phyloP scores from a whole-genome alignment of 192 early-diverging fungal species.

The Coemansia sp. region DNA sequence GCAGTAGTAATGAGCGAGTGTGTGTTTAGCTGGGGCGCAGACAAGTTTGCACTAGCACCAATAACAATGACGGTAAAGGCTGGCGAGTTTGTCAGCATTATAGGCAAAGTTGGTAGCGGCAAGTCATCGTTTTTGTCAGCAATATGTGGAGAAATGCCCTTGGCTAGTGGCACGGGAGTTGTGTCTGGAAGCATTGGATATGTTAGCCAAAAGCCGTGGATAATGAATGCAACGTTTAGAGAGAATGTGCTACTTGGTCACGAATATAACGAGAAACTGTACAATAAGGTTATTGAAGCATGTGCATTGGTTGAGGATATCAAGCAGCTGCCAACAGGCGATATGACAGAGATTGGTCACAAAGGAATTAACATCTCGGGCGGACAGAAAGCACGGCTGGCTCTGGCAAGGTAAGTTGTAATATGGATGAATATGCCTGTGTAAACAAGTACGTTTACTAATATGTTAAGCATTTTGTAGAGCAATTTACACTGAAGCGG shows the following conservation, averaged over 20 bases:
- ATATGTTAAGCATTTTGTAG: slow-evolving; percentile 28
- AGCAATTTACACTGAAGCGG: slow-evolving; percentile 60
- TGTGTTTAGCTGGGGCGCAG: slow-evolving; percentile 27
- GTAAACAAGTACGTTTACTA: no score
- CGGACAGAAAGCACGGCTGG: slow-evolving; percentile 65
- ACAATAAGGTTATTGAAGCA: slow-evolving; percentile 27
- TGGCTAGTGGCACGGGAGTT: slow-evolving; percentile 60
- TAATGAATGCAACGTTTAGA: slow-evolving; percentile 44
- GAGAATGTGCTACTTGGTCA: slow-evolving; percentile 46
- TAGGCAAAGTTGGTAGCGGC: slow-evolving; percentile 60
- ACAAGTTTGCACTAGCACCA: slow-evolving; percentile 17
- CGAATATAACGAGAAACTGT: slow-evolving; percentile 18
- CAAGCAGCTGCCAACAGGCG: slow-evolving; percentile 17
- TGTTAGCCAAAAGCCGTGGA: slow-evolving; percentile 44
- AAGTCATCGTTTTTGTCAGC: slow-evolving; percentile 61
- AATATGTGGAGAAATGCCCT: slow-evolving; percentile 75
- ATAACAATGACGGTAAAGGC: slow-evolving; percentile 9
- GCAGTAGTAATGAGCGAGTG: slow-evolving; percentile 11
- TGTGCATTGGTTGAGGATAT: slow-evolving; percentile 37
- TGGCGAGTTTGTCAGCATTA: slow-evolving; percentile 45
- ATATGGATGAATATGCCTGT: background rate
- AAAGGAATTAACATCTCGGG: slow-evolving; percentile 61
- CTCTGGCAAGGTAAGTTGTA: slow-evolving; percentile 53
- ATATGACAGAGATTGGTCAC: slow-evolving; percentile 59
- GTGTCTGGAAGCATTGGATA: slow-evolving; percentile 61